phyloP scores from a whole-genome alignment of 257 asterid genomes.

The Solanum pinnatisectum region DNA sequence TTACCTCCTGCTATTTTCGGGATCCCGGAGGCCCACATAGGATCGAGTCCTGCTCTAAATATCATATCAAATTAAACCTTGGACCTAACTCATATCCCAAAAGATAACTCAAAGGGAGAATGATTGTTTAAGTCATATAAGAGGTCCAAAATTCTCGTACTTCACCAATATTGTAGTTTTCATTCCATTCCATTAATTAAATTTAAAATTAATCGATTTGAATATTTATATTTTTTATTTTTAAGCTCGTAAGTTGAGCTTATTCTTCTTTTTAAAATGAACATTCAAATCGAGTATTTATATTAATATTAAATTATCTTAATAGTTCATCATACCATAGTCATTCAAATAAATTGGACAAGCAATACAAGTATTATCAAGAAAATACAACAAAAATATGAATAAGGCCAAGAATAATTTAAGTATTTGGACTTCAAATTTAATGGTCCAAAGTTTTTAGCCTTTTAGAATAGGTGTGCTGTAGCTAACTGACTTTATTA shows the following conservation, averaged over 20 bases:
- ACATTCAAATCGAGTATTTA: not conserved
- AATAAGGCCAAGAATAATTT: not conserved
- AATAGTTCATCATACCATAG: not conserved
- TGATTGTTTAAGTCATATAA: not conserved
- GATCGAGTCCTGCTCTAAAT: too few relatives aligned
- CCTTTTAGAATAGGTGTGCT: not conserved
- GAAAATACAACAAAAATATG: too few relatives aligned
- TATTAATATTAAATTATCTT: too few relatives aligned
- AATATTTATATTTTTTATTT: too few relatives aligned
- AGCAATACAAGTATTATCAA: not conserved
- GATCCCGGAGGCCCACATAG: too few relatives aligned
- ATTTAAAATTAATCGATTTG: too few relatives aligned
- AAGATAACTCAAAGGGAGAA: not conserved
- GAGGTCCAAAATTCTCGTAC: not conserved
- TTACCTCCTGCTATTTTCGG: too few relatives aligned
- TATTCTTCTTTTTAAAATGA: not conserved
- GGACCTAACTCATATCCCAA: too few relatives aligned
- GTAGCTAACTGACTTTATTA: not conserved
- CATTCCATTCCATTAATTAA: too few relatives aligned
- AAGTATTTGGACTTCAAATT: not conserved
- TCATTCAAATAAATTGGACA: not conserved
- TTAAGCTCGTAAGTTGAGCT: not conserved
- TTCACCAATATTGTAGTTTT: not conserved
- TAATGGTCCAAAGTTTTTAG: not conserved
- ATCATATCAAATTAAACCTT: too few relatives aligned